These are phyloP conservation scores for Rhazya stricta DNA, from an alignment of 257 asterid species.

Conservation along the genomic window DNA sequence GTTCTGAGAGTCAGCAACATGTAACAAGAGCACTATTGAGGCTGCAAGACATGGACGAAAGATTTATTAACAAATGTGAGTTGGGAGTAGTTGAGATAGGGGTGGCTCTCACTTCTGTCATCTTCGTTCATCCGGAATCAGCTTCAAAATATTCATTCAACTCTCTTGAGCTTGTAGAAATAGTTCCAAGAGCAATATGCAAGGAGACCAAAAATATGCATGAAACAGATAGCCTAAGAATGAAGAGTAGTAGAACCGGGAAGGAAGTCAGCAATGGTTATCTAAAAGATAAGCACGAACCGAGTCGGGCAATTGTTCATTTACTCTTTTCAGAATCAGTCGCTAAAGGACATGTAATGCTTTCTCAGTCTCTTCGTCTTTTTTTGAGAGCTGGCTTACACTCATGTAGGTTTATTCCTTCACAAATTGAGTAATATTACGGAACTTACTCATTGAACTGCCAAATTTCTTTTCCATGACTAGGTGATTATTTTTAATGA, in stretches of 20 bases:
- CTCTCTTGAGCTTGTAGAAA: constrained; percentile 55
- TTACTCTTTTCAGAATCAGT: constrained; percentile 67
- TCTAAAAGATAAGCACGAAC: constrained; percentile 31
- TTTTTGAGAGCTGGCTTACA: constrained; percentile 76
- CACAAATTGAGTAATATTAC: constrained; percentile 17
- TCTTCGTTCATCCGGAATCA: constrained; percentile 81
- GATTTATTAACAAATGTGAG: constrained; percentile 40
- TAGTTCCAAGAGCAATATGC: constrained; percentile 45
- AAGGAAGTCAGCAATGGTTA: constrained; percentile 47
- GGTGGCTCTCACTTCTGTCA: constrained; percentile 66
- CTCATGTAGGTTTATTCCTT: constrained; percentile 64
- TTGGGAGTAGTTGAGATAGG: constrained; percentile 52
- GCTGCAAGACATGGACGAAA: constrained; percentile 58
- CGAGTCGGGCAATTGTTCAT: constrained; percentile 38
- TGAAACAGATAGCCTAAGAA: constrained; percentile 27
- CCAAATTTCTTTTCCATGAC: constrained; percentile 5
- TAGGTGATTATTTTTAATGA: constrained; percentile 7
- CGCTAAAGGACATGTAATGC: constrained; percentile 88
- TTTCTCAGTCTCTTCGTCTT: constrained; percentile 76
- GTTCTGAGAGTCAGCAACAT: constrained; percentile 31
- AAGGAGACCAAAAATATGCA: constrained; percentile 43
- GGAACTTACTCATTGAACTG: not conserved
- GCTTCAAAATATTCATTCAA: constrained; percentile 55
- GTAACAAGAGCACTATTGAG: constrained; percentile 65
- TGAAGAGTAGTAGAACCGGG: constrained; percentile 37